phyloP scores from a whole-genome alignment of 371 early-diverging fungal genomes.

The Mortierella sp. region DNA sequence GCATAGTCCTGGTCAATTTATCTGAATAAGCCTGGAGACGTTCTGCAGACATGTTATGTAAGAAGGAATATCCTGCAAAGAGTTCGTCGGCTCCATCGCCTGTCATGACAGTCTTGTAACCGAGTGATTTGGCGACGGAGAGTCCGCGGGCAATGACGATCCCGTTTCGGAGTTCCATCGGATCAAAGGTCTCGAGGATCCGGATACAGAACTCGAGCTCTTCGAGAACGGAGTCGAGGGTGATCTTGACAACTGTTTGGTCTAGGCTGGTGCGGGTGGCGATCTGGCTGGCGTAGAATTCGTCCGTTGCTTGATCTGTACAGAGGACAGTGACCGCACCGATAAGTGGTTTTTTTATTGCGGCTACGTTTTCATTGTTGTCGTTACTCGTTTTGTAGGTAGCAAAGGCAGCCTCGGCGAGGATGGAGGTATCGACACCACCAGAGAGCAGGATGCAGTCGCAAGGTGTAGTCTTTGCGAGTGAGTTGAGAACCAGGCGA shows the following conservation, averaged over 20 bases:
- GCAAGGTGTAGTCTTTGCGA: conserved; percentile 54
- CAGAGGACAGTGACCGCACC: conserved; percentile 53
- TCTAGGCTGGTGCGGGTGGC: conserved; percentile 48
- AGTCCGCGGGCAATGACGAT: conserved; percentile 62
- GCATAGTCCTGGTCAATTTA: conserved; percentile 57
- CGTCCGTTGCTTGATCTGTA: conserved; percentile 58
- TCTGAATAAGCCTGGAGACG: conserved; percentile 55
- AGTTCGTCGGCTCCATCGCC: conserved; percentile 76
- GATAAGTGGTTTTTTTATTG: conserved; percentile 14
- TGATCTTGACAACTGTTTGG: conserved; percentile 57
- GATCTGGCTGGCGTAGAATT: conserved; percentile 59
- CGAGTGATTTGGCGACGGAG: conserved; percentile 52
- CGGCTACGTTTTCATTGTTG: neutral
- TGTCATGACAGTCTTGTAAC: conserved; percentile 65
- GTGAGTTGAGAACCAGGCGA: conserved; percentile 42
- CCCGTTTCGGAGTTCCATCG: conserved; percentile 70
- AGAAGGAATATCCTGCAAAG: conserved; percentile 71
- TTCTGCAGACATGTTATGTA: conserved; percentile 58
- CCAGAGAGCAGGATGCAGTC: conserved; percentile 65
- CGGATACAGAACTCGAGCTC: conserved; percentile 56
- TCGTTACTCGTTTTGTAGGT: conserved; percentile 31
- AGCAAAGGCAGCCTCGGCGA: conserved; percentile 56
- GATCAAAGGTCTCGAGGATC: conserved; percentile 66
- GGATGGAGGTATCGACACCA: conserved; percentile 70
- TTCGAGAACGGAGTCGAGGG: conserved; percentile 45